A percentile compares a stretch with the other conserved stretches of the same genome.
Conservation (phyloP, 1,284 basidiomycete species). For the Cryptococcus floricola region DNA sequence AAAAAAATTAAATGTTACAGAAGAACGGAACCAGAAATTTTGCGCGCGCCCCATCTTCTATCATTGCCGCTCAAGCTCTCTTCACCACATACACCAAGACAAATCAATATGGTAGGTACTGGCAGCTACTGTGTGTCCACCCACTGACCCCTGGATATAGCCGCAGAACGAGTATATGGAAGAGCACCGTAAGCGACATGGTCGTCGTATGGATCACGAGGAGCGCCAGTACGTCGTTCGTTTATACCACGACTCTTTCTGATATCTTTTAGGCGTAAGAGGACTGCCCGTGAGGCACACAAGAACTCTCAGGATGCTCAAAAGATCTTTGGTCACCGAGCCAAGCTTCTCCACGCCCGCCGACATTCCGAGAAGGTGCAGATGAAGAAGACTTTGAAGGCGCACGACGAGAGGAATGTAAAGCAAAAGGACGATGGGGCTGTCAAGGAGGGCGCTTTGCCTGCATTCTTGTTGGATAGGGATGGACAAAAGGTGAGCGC, state of each 20-base stretch:
- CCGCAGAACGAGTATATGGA: conserved; percentile 51
- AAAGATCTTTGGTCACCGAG: conserved; percentile 94
- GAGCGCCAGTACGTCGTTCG: conserved; percentile 43
- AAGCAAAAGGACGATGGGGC: conserved; percentile 82
- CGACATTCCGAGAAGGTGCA: conserved; percentile 97
- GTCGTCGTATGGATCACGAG: conserved; percentile 49
- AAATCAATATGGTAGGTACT: not conserved
- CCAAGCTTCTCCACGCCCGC: conserved; percentile 93
- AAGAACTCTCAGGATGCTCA: conserved; percentile 81
- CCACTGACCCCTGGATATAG: no score
- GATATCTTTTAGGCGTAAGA: conserved; percentile 69
- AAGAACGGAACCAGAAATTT: conserved; percentile 28
- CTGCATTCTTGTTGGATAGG: conserved; percentile 92
- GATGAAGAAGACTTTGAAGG: conserved; percentile 98
- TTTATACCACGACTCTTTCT: not conserved
- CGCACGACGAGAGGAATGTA: conserved; percentile 97
- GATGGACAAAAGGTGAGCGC: conserved; percentile 72
- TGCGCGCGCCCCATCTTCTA: conserved; percentile 10
- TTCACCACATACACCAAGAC: not conserved
- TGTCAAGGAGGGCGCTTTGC: conserved; percentile 81
- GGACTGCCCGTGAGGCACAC: conserved; percentile 86
- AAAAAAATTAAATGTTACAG: conserved; percentile 1
- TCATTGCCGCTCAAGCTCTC: not conserved
- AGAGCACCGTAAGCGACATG: conserved; percentile 50
- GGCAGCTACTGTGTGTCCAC: not conserved